Conservation (phyloP, 768 basidiomycete species). For the Boletus insuetus region DNA sequence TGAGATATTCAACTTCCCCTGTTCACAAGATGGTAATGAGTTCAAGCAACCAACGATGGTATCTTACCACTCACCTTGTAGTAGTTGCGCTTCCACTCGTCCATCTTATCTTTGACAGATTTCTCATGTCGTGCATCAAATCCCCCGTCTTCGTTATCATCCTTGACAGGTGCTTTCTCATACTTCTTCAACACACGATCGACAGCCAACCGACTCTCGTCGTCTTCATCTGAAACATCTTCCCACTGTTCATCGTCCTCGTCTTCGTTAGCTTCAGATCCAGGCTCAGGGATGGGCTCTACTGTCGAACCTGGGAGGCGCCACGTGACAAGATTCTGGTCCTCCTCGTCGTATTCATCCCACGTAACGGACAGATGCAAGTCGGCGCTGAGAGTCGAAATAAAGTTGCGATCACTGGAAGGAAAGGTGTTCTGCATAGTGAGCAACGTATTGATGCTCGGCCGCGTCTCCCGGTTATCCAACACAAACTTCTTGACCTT, state of each 20-base stretch:
- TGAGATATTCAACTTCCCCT: conserved; percentile 88
- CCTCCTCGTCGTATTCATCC: conserved; percentile 90
- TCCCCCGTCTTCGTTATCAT: conserved; percentile 66
- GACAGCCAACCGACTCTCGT: conserved; percentile 69
- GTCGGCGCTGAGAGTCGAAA: conserved; percentile 70
- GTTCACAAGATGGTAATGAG: conserved; percentile 10
- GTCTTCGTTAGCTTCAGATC: conserved; percentile 38
- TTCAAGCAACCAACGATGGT: neutral
- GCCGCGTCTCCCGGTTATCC: conserved; percentile 35
- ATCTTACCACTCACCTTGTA: conserved; percentile 74
- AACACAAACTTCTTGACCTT: conserved; percentile 75
- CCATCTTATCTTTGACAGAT: conserved; percentile 78
- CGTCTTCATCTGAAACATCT: conserved; percentile 52
- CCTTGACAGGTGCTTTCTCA: conserved; percentile 73
- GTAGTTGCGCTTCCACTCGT: conserved; percentile 88
- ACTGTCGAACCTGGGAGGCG: conserved; percentile 49
- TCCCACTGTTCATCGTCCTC: conserved; percentile 51
- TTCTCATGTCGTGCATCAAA: conserved; percentile 80
- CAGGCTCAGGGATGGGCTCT: conserved; percentile 33
- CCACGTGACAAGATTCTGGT: conserved; percentile 72
- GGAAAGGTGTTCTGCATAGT: conserved; percentile 77
- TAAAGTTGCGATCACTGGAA: conserved; percentile 77
- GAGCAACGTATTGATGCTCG: conserved; percentile 41
- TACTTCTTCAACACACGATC: conserved; percentile 87
- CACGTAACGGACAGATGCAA: conserved; percentile 79